These are phyloP conservation scores for Xylaria grammica DNA, from an alignment of 495 filamentous ascomycete species.

Conservation along the genomic window DNA sequence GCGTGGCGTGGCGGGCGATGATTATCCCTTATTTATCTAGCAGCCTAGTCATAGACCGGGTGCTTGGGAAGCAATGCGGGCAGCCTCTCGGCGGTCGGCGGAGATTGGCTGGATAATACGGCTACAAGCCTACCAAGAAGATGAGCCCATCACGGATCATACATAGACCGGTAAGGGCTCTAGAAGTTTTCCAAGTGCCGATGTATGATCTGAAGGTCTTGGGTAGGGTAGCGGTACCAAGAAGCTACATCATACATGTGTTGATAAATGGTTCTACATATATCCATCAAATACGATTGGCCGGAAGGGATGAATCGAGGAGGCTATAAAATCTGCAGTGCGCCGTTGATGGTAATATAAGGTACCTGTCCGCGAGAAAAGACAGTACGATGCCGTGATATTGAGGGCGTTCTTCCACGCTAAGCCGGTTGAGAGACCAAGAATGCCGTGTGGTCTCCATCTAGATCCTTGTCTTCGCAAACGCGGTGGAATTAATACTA, in stretches of 20 bases:
- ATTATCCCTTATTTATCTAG: slow-evolving; percentile 1
- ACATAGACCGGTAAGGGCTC: not conserved
- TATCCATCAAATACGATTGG: not conserved
- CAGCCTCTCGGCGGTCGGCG: not conserved
- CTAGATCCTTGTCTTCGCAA: not conserved
- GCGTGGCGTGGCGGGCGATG: not conserved
- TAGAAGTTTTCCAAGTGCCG: not conserved
- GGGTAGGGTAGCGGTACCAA: not conserved
- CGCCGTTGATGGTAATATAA: not conserved
- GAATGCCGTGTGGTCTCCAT: not conserved
- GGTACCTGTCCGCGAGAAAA: not conserved
- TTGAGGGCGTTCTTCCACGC: not conserved
- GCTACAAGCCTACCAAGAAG: slow-evolving; percentile 1
- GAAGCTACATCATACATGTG: not conserved
- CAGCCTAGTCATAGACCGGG: not conserved
- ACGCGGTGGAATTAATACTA: not conserved
- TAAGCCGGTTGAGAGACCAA: not conserved
- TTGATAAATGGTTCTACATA: not conserved
- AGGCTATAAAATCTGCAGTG: not conserved
- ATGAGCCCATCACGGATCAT: not conserved
- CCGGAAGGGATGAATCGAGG: not conserved
- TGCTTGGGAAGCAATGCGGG: not conserved
- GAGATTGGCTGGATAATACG: slow-evolving; percentile 21
- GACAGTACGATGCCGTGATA: not conserved
- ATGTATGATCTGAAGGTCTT: not conserved